A percentile compares a stretch with the other conserved stretches of the same genome.
phyloP scores from a whole-genome alignment of 495 filamentous ascomycete species.

The Penicillium waksmanii region DNA sequence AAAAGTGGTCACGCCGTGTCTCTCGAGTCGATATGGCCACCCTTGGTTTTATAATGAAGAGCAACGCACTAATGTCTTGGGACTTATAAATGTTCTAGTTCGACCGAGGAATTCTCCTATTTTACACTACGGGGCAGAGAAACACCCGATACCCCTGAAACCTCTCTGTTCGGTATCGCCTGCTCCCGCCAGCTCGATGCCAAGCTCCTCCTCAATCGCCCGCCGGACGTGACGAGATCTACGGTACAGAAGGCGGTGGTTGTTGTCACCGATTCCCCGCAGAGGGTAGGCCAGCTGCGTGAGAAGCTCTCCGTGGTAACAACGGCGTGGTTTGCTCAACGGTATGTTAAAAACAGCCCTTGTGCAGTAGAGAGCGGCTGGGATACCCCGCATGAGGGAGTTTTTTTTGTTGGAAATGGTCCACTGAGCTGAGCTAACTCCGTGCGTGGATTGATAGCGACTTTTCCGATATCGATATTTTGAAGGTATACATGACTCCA shows the following conservation, averaged over 20 bases:
- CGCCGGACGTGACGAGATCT: constrained; percentile 88
- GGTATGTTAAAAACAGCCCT: constrained; percentile 57
- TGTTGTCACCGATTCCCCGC: constrained; percentile 88
- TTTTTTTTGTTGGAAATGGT: not conserved
- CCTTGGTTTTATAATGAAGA: not conserved
- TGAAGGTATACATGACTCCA: constrained; percentile 55
- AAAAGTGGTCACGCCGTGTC: not conserved
- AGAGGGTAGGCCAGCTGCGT: constrained; percentile 75
- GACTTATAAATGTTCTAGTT: constrained; percentile 44
- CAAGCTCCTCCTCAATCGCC: constrained; percentile 71
- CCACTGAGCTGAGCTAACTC: constrained; percentile 21
- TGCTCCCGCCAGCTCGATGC: constrained; percentile 92
- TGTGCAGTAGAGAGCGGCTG: not conserved
- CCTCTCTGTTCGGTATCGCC: constrained; percentile 93
- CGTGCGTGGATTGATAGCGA: constrained; percentile 49
- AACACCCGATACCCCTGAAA: constrained; percentile 60
- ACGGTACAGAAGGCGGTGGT: constrained; percentile 99
- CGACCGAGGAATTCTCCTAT: constrained; percentile 95
- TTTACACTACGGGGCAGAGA: constrained; percentile 84
- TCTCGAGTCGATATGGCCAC: not conserved
- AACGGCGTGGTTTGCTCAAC: constrained; percentile 94
- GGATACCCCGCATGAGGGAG: not conserved
- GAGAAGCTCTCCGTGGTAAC: constrained; percentile 89
- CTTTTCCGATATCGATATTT: constrained; percentile 73
- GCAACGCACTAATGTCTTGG: constrained; percentile 4